Base-by-base conservation (phyloP, 2,329 filamentous ascomycete species). In the Penicillium crustosum region DNA sequence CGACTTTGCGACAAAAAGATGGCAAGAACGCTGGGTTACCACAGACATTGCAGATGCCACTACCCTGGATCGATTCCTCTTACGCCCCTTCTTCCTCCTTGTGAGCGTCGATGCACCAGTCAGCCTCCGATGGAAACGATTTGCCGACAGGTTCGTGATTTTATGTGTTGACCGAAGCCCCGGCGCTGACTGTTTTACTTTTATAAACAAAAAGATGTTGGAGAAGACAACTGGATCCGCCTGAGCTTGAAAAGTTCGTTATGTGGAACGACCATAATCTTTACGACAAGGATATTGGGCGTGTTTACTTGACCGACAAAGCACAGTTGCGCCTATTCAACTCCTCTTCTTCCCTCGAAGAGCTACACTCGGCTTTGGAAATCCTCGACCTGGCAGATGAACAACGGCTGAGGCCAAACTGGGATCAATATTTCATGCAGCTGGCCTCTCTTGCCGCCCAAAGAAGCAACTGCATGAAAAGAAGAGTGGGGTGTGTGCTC, bases 401-500 rank as follows among this genome's bases (percentile, higher is more conserved):
- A 35, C 84, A 89, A 66, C 88, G 94, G 2, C 82, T 99, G 36
- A 86, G 94, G 1, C 94, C 94, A 0, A 88, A 86, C 49, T 99
- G 94, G 94, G 94, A 99, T 76, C 88, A 90, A 68, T 99, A 99
- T 79, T 99, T 99, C 73, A 99, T 99, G 94, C 86, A 90, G 41
- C 82, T 99, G n/a, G 93, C 94, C 6, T 91, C 90, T 35, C 85
- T 99, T 48, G 94, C 94, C 8, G 90, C 93, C 0, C 89, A 91
- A 66, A 85, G 94, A 63, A 91, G 88, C 71, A 99, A 99, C 76
- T 99, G 94, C 80, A 99, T 99, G 94, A 97, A 97, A 78, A 85
- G 94, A 31, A 87, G 93, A 63, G 94, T 99, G 1, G 94, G 94
- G 8, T 97, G 93, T 77, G 94, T 97, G 7, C 82, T 99, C 10